Percentiles rank a stretch among this genome's conserved stretches.
phyloP scores from a whole-genome alignment of 2,329 filamentous ascomycete species.

The Microcera coccophila region DNA sequence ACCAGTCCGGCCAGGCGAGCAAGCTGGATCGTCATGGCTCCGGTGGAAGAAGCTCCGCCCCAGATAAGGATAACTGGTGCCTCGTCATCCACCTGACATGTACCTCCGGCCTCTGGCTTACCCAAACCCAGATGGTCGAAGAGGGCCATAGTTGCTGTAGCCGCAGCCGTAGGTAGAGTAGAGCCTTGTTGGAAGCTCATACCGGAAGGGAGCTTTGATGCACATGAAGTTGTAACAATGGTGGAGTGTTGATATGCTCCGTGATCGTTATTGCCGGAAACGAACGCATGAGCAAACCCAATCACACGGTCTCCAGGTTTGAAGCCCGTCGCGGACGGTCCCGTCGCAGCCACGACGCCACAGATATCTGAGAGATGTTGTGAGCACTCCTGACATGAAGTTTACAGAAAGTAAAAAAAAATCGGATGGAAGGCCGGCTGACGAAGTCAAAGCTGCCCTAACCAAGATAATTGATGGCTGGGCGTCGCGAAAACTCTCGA shows the following conservation, averaged over 20 bases:
- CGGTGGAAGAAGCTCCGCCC: slow-evolving; percentile 1
- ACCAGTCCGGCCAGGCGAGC: slow-evolving; percentile 1
- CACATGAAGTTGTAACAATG: background rate
- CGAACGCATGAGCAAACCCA: slow-evolving; percentile 1
- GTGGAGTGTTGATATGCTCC: slow-evolving; percentile 2
- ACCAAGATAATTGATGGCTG: too few species aligned
- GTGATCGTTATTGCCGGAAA: slow-evolving; percentile 3
- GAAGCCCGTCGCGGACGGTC: background rate
- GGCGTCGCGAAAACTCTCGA: background rate
- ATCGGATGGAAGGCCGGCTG: too few species aligned
- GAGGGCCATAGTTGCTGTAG: slow-evolving; percentile 1
- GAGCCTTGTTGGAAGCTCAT: slow-evolving; percentile 2
- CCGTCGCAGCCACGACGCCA: background rate
- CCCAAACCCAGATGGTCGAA: slow-evolving; percentile 1
- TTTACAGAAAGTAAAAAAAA: too few species aligned
- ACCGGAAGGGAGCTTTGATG: background rate
- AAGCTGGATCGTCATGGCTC: slow-evolving; percentile 1
- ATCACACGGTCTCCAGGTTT: slow-evolving; percentile 4
- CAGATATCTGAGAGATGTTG: background rate
- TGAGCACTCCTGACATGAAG: background rate
- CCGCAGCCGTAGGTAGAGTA: slow-evolving; percentile 1
- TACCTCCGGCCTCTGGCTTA: background rate
- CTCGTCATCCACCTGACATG: background rate
- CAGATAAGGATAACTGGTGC: background rate
- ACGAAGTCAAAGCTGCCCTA: too few species aligned